Percentiles rank a stretch among this genome's conserved stretches.
Evolutionary conservation across 1,284 basidiomycete species (phyloP).

Genomic region (Ceratobasidium sp.): DNA sequence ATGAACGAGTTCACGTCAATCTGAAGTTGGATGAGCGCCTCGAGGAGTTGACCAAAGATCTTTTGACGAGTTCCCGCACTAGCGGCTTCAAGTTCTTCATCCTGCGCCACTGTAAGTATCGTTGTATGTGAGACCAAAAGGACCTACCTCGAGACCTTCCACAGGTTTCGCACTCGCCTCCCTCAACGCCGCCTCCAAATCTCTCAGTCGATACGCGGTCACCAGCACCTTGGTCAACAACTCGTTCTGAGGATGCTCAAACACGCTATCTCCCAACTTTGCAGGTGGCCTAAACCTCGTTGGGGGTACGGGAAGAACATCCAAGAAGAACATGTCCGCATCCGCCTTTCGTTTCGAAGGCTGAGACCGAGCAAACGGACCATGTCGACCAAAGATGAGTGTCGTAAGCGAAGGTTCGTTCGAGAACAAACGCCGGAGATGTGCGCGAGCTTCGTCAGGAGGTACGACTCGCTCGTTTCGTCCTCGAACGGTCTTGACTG

Average conservation of each 20-base stretch:
- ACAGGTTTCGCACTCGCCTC: slow-evolving; percentile 64
- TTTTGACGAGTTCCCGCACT: slow-evolving; percentile 57
- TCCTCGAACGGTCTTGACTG: slow-evolving; percentile 74
- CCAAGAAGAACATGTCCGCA: slow-evolving; percentile 97
- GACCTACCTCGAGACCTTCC: slow-evolving; percentile 45
- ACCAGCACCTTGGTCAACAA: slow-evolving; percentile 85
- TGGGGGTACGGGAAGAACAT: slow-evolving; percentile 89
- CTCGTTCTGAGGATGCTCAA: slow-evolving; percentile 97
- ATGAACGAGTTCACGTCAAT: slow-evolving; percentile 97
- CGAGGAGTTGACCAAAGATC: slow-evolving; percentile 76
- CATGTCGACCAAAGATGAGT: slow-evolving; percentile 92
- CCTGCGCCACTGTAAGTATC: slow-evolving; percentile 43
- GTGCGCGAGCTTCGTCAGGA: slow-evolving; percentile 91
- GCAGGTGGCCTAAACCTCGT: slow-evolving; percentile 96
- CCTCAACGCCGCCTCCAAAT: slow-evolving; percentile 74
- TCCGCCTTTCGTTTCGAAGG: slow-evolving; percentile 62
- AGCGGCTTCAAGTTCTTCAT: slow-evolving; percentile 60
- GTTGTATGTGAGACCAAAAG: background rate
- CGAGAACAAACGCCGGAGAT: slow-evolving; percentile 86
- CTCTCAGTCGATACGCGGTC: slow-evolving; percentile 82
- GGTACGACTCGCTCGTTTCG: slow-evolving; percentile 89
- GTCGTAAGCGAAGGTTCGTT: slow-evolving; percentile 86
- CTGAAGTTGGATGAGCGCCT: slow-evolving; percentile 88
- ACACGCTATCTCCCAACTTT: slow-evolving; percentile 90
- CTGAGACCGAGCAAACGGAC: slow-evolving; percentile 73